Base-by-base conservation (phyloP, 257 asterid genomes). In the Verbascum thapsus region DNA sequence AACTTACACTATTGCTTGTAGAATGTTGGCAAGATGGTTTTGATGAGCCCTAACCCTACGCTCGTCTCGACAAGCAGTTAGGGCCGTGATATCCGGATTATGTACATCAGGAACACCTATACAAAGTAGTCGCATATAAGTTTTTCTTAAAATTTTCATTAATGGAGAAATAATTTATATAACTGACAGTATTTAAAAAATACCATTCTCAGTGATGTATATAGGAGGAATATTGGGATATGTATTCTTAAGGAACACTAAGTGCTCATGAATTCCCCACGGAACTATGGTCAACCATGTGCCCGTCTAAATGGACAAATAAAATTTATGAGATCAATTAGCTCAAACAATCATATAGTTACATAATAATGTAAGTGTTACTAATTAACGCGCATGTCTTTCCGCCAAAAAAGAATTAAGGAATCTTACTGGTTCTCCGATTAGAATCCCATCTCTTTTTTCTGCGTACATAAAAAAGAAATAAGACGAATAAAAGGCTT, bases 151-250 rank as follows among this genome's bases (percentile, higher is more conserved):
- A n/a, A n/a, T n/a, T n/a, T n/a, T n/a, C n/a, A n/a, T n/a, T n/a
- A n/a, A n/a, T n/a, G n/a, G n/a, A n/a, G n/a, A n/a, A n/a, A n/a
- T n/a, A n/a, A n/a, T n/a, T n/a, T n/a, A n/a, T n/a, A n/a, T n/a
- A n/a, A n/a, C n/a, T n/a, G n/a, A 16, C 17, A 16, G 32, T 23
- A 38, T 2, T 3, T 10, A 10, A 23, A 39, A 11, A 5, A 2
- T 50, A 64, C 77, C 72, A 16, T 72, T 72, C 26, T 66, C 72
- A 20, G 72, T 52, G 22, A 72, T 66, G 49, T 58, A 72, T 34
- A 72, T 35, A 10, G 68, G 44, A 63, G 68, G 68, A 48, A 34
- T 3, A 32, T 22, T 18, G 3, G 6, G 12, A 30, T 72, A 72
- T 6, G 0, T 13, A 0, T 58, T 3, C 3, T 64, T 7, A 6